Evolutionary conservation across 768 basidiomycete species (phyloP).

Genomic region (Sporobolomyces phaffii): DNA sequence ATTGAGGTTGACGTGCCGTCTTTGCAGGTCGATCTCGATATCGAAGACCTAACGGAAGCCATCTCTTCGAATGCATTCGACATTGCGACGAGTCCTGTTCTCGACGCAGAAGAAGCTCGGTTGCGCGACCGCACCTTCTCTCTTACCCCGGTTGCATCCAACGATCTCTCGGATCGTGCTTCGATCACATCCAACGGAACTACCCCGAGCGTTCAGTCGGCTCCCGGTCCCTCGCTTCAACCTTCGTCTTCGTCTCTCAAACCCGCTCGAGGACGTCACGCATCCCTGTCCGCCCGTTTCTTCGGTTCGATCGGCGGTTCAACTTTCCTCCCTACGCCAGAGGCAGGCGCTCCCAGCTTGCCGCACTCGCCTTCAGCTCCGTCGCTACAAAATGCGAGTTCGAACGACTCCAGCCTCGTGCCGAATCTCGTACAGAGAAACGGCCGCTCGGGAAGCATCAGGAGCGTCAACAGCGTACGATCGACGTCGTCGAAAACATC

Average conservation of each 20-base stretch:
- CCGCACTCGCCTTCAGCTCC: neutral
- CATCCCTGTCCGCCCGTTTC: conserved; percentile 34
- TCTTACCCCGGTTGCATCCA: neutral
- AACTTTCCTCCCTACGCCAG: neutral
- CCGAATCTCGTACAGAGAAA: neutral
- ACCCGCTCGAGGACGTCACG: conserved; percentile 11
- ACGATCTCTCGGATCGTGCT: neutral
- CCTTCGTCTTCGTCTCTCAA: neutral
- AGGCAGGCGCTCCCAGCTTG: neutral
- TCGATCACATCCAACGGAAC: neutral
- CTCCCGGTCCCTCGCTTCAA: neutral
- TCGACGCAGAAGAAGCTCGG: neutral
- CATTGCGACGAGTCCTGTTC: conserved; percentile 6
- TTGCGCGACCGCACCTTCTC: neutral
- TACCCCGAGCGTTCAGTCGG: neutral
- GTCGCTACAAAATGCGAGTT: neutral
- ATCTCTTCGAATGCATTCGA: conserved; percentile 37
- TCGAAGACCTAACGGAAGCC: conserved; percentile 33
- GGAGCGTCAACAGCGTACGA: conserved; percentile 15
- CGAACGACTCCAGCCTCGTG: neutral
- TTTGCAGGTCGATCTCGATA: conserved; percentile 33
- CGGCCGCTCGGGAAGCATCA: conserved; percentile 15
- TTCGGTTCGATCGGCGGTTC: conserved; percentile 15
- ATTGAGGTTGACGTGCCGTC: no score
- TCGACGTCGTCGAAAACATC: conserved; percentile 4